A percentile compares a stretch with the other conserved stretches of the same genome.
Conservation (phyloP, 345 rosid species). For the Citrus maxima region DNA sequence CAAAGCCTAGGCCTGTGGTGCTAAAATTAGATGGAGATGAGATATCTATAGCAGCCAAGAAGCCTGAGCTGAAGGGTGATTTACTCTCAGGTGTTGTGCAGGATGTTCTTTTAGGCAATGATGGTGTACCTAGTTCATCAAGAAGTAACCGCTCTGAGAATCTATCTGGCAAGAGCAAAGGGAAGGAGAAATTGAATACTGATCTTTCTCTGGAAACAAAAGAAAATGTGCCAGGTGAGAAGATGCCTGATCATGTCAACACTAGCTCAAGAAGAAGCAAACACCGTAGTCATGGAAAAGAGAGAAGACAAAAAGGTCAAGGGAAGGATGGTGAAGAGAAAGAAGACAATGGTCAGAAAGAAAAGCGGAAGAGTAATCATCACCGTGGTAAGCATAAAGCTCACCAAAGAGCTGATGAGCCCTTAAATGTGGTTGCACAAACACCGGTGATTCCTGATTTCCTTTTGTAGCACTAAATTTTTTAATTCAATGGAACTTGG, state of each 20-base stretch:
- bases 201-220: slow-evolving; percentile 27
- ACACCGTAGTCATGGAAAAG: slow-evolving; percentile 48
- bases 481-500: slow-evolving; percentile 7
- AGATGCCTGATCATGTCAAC: slow-evolving; percentile 28
- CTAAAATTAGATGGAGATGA: slow-evolving; percentile 78
- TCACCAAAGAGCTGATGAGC: slow-evolving; percentile 42
- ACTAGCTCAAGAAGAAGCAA: slow-evolving; percentile 51
- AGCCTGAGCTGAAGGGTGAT: slow-evolving; percentile 39
- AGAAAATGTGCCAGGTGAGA: slow-evolving; percentile 33
- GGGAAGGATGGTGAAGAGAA: slow-evolving; percentile 39
- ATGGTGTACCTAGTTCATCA: slow-evolving; percentile 27
- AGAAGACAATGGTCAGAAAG: slow-evolving; percentile 35
- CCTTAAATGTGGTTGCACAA: slow-evolving; percentile 29
- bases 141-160: slow-evolving; percentile 23
- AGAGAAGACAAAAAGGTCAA: slow-evolving; percentile 35
- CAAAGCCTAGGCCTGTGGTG: slow-evolving; percentile 89
- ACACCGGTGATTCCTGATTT: slow-evolving; percentile 65
- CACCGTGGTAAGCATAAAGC: slow-evolving; percentile 51
- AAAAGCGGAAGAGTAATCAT: slow-evolving; percentile 46
- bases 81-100: slow-evolving; percentile 59
- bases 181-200: slow-evolving; percentile 47
- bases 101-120: slow-evolving; percentile 63
- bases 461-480: slow-evolving; percentile 47
- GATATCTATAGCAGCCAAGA: slow-evolving; percentile 25
- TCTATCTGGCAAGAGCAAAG: slow-evolving; percentile 49